Base-by-base conservation (phyloP, 805 yeast species). In the Ogataea naganishii region DNA sequence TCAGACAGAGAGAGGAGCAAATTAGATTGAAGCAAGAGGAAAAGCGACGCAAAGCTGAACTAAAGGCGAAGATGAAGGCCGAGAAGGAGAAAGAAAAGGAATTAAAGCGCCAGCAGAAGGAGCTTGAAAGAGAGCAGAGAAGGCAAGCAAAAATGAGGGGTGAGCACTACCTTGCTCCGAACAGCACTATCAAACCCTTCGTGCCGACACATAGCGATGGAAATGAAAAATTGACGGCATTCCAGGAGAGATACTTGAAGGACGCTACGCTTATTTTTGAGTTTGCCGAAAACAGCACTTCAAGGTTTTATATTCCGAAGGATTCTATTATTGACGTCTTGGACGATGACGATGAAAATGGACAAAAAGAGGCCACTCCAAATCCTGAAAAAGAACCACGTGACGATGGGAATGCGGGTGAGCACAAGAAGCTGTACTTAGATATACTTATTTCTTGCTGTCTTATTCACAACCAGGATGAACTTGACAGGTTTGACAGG, bases 191-290 rank as follows among this genome's bases (percentile, higher is more conserved):
- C 12, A 24, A 12, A 12, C 6, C 14, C 11, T 12, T 19, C 4
- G 18, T n/a, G 10, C 10, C 11, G 10, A 16, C n/a, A 16, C 15
- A 8, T 35, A 16, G 43, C 44, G 41, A 41, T 47, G 46, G 64
- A 35, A 83, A 78, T 26, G 73, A 66, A 36, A 75, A 72, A 41
- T 54, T 82, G 29, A 80, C 92, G 0, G 77, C 86, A 0, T 80
- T 81, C 44, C 94, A 82, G 45, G 88, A 79, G 41, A 69, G 75
- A 48, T 81, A 80, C 43, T 58, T 72, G 14, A 51, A 68, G 21
- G 72, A 73, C 42, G 85, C 94, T 1, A 80, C 83, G 31, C 50
- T 92, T 23, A 77, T 86, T 5, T 77, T 89, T 51, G 98, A 92
- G 52, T 89, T 76, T 56, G 68, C 69, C 17, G 97, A 92, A 43